These are phyloP conservation scores for Bassia scoparia DNA, from an alignment of 148 eudicot genomes.

Conservation along the genomic window DNA sequence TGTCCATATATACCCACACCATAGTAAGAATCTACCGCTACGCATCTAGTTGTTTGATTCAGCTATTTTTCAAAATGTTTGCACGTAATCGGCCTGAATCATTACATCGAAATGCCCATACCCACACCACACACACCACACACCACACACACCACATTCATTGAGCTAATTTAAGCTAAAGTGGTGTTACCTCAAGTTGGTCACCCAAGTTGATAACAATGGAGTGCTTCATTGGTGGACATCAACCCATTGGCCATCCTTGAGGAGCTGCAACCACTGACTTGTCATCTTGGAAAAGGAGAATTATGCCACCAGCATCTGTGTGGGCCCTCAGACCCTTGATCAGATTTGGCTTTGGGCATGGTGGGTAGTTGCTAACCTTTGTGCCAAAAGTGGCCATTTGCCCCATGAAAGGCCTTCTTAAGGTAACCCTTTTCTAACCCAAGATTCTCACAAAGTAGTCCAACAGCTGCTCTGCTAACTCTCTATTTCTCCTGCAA, in stretches of 20 bases:
- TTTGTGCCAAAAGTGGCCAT: slow-evolving; percentile 90
- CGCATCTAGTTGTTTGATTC: not conserved
- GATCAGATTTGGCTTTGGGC: slow-evolving; percentile 78
- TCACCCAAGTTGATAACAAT: slow-evolving; percentile 88
- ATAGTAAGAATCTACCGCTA: too few species aligned
- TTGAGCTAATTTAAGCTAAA: too few species aligned
- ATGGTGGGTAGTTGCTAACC: slow-evolving; percentile 91
- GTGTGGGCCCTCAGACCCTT: slow-evolving; percentile 96
- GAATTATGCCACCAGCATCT: slow-evolving; percentile 87
- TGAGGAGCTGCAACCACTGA: slow-evolving; percentile 83
- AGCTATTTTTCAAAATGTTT: not conserved
- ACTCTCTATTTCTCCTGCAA: slow-evolving; percentile 61
- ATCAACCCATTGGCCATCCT: slow-evolving; percentile 80
- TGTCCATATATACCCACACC: too few species aligned
- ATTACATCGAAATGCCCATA: too few species aligned
- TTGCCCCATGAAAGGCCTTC: slow-evolving; percentile 65
- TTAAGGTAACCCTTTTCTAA: slow-evolving; percentile 77
- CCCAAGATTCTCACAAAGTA: slow-evolving; percentile 83
- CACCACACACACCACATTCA: too few species aligned
- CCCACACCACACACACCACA: too few species aligned
- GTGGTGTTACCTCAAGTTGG: slow-evolving; percentile 69
- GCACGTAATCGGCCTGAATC: not conserved
- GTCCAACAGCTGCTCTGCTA: slow-evolving; percentile 67
- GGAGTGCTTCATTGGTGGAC: slow-evolving; percentile 84
- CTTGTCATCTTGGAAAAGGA: slow-evolving; percentile 85